phyloP scores from a whole-genome alignment of 345 rosid genomes.

The Excoecaria agallocha region DNA sequence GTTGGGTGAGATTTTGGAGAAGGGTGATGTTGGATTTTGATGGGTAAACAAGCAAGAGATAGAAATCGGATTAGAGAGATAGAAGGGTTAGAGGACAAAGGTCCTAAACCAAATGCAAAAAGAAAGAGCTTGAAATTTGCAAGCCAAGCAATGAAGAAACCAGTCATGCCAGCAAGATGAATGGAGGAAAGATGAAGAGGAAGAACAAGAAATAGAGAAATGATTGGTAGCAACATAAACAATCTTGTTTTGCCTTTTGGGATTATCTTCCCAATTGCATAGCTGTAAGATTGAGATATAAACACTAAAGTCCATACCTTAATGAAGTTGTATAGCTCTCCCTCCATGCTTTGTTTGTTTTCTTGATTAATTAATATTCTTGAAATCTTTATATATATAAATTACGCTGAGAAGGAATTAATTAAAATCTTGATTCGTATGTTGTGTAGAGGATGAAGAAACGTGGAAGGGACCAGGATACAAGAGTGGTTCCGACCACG shows the following conservation, averaged over 20 bases:
- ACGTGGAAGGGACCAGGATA: too few species aligned
- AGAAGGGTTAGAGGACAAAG: slow-evolving; percentile 12
- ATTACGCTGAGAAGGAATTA: too few species aligned
- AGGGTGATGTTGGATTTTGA: slow-evolving; percentile 11
- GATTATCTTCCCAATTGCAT: neutral
- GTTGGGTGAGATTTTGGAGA: neutral
- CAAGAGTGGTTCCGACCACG: too few species aligned
- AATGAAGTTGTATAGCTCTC: neutral
- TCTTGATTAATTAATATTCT: too few species aligned
- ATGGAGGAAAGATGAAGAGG: slow-evolving; percentile 20
- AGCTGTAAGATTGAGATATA: neutral
- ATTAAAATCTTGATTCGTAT: too few species aligned
- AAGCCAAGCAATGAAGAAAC: slow-evolving; percentile 26
- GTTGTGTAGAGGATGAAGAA: too few species aligned
- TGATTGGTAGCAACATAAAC: neutral
- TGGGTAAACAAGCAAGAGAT: slow-evolving; percentile 13
- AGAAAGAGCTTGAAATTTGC: slow-evolving; percentile 27
- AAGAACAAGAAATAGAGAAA: slow-evolving; percentile 14
- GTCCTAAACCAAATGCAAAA: slow-evolving; percentile 19
- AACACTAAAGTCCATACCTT: neutral
- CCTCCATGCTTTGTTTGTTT: neutral
- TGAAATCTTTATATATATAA: too few species aligned
- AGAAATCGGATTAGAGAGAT: neutral
- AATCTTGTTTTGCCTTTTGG: neutral
- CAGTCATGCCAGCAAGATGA: slow-evolving; percentile 9